Percentiles rank a stretch among this genome's conserved stretches.
Conservation (phyloP, 192 early-diverging fungal species). For the Linnemannia elongata region DNA sequence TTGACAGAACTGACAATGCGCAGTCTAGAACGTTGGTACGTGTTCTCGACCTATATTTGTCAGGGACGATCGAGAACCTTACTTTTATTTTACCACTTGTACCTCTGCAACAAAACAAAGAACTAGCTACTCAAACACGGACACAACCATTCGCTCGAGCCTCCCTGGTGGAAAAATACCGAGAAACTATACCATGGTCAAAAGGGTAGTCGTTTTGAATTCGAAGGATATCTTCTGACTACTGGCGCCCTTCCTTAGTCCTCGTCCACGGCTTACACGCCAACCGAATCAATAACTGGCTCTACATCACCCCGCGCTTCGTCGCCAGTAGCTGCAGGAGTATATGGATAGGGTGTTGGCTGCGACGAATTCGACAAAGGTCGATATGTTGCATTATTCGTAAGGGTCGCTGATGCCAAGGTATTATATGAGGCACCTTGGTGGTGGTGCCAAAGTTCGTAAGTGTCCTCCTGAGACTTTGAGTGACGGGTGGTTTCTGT, state of each 20-base stretch:
- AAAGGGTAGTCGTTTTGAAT: too few species aligned
- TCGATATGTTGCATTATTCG: constrained; percentile 27
- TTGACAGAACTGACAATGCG: not conserved
- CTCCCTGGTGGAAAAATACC: too few species aligned
- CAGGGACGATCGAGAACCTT: too few species aligned
- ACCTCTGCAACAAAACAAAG: too few species aligned
- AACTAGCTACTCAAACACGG: too few species aligned
- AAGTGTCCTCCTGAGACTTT: not conserved
- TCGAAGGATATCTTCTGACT: too few species aligned
- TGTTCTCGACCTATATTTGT: constrained; percentile 13
- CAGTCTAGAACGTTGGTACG: constrained; percentile 17
- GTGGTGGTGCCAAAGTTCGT: constrained; percentile 17
- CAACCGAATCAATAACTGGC: constrained; percentile 8
- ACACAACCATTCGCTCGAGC: too few species aligned
- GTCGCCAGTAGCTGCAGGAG: constrained; percentile 15
- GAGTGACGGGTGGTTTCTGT: not conserved
- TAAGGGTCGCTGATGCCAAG: constrained; percentile 23
- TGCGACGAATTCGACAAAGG: not conserved
- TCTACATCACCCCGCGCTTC: constrained; percentile 18
- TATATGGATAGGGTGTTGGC: constrained; percentile 30
- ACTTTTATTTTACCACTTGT: too few species aligned
- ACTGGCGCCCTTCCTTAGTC: too few species aligned
- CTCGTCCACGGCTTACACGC: constrained; percentile 18
- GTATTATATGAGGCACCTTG: constrained; percentile 20
- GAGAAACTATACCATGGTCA: too few species aligned